Conservation (phyloP, 2,329 filamentous ascomycete genomes). For the Alternaria infectoria region DNA sequence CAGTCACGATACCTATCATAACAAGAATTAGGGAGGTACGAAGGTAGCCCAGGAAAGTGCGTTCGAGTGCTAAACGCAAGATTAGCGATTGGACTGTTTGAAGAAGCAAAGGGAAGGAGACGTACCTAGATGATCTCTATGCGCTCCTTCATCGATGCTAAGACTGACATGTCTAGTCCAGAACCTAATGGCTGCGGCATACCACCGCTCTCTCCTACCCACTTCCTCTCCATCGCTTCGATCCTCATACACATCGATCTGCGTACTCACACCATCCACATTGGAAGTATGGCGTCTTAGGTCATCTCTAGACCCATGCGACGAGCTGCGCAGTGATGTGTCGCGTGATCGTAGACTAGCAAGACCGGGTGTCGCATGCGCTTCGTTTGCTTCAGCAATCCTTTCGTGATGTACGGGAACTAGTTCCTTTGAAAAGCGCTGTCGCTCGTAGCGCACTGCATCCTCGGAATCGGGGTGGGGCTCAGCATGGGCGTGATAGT, state of each 20-base stretch:
- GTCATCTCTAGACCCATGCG: constrained; percentile 4
- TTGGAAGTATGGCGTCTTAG: constrained; percentile 2
- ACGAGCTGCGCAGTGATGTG: background rate
- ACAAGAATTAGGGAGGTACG: constrained; percentile 73
- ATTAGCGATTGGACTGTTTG: constrained; percentile 3
- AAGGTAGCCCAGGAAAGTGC: constrained; percentile 76
- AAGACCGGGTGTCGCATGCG: background rate
- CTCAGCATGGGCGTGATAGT: constrained; percentile 4
- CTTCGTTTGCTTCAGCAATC: background rate
- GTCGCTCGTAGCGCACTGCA: constrained; percentile 22
- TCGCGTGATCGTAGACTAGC: constrained; percentile 11
- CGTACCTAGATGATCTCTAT: constrained; percentile 65
- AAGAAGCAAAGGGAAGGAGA: background rate
- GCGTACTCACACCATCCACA: constrained; percentile 11
- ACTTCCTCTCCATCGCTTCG: background rate
- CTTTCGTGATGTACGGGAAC: background rate
- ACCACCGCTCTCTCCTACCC: constrained; percentile 37
- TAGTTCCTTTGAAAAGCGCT: constrained; percentile 25
- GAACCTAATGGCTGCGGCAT: constrained; percentile 48
- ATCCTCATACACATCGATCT: background rate
- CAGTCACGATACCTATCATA: constrained; percentile 68
- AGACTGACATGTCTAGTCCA: constrained; percentile 60
- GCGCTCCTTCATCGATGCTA: constrained; percentile 57
- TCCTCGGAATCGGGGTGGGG: constrained; percentile 28
- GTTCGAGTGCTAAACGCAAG: constrained; percentile 66